Conservation (phyloP, 2,329 filamentous ascomycete species). For the Claviceps purpurea region DNA sequence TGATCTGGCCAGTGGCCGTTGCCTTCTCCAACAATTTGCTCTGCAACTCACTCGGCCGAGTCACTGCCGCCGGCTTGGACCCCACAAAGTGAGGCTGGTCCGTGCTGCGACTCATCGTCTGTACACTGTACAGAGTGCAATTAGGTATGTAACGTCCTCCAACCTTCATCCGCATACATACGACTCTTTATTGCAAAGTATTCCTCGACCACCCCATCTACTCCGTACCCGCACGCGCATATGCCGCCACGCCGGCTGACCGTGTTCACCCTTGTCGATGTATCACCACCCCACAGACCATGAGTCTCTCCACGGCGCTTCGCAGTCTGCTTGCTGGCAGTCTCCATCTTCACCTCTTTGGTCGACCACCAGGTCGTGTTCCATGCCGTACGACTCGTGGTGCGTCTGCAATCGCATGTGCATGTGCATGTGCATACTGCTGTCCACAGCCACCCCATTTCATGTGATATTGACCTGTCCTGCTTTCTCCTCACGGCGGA, state of each 20-base stretch:
- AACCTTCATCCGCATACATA: too few relatives aligned
- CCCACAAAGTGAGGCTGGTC: too few relatives aligned
- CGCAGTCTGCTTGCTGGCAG: neutral
- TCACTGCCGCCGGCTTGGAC: too few relatives aligned
- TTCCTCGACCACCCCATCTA: too few relatives aligned
- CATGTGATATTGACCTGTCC: neutral
- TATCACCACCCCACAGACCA: neutral
- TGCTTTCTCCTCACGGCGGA: neutral
- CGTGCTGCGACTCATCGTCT: too few relatives aligned
- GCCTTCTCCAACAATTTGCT: too few relatives aligned
- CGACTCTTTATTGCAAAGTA: too few relatives aligned
- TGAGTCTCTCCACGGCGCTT: neutral
- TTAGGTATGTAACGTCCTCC: too few relatives aligned
- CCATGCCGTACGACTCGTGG: neutral
- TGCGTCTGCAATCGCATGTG: neutral
- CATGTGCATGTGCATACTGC: neutral
- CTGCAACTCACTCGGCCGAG: too few relatives aligned
- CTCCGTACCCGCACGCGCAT: neutral
- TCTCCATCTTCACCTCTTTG: neutral
- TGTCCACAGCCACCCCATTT: neutral
- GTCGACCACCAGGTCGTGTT: neutral
- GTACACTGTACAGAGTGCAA: too few relatives aligned
- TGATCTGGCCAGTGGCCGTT: too few relatives aligned
- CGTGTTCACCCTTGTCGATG: neutral
- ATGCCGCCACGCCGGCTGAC: neutral